Base-by-base conservation (phyloP, 2,329 filamentous ascomycete genomes). In the Claviceps spartinae region DNA sequence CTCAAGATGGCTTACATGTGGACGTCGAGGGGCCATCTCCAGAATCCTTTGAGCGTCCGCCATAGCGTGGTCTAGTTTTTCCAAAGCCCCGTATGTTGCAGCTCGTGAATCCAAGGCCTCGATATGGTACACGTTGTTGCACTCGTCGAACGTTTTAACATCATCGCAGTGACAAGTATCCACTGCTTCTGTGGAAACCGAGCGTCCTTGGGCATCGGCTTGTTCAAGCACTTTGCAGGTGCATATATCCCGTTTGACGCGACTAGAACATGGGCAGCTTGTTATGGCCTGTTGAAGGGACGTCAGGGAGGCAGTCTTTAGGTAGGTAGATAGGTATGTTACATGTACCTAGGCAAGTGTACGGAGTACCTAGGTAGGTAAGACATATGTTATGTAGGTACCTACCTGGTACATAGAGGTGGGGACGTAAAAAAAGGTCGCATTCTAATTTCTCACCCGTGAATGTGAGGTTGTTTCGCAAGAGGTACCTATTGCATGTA, bases 31-130 rank as follows among this genome's bases (percentile, higher is more conserved):
- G 4, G 69, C 67, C 44, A 72, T 61, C 51, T 72, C 68, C n/a
- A 72, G 55, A 22, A 72, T 65, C 68, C 70, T 71, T 57, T 69
- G 66, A 7, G 70, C 70, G 52, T 72, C 69, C 38, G 56, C 62
- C 53, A 59, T 63, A 14, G 70, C 70, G 24, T 66, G 64, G 4
- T 62, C 64, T 2, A 71, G 59, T 50, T 70, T 64, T 5, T 61
- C 57, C 42, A 72, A 58, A 26, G 63, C 63, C 52, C 71, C 68
- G 50, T 69, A 70, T 0, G 67, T 67, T 2, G 68, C 69, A 18
- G 68, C 67, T 4, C 69, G 62, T 51, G 70, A 69, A 57, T 71
- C 69, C 11, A 72, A 59, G 3, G 69, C 69, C 52, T 67, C 63
- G 42, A 71, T 62, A 50, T 72, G 70, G 9, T 64, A 47, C 1